phyloP scores from a whole-genome alignment of 1,284 basidiomycete genomes.

The Cryptococcus floricola region DNA sequence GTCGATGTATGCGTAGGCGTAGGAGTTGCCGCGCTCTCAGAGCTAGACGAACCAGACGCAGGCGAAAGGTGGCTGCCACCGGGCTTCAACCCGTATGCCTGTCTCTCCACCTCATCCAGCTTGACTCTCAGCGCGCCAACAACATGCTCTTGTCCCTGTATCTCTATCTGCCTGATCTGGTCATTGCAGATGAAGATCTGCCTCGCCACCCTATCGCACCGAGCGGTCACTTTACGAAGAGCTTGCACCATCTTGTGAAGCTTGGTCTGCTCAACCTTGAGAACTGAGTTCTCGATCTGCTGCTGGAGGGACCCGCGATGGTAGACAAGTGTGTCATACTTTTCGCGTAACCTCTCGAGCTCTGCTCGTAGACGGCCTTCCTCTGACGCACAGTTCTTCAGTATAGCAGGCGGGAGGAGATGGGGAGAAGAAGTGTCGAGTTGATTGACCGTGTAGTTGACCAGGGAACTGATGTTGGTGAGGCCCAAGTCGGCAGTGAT shows the following conservation, averaged over 20 bases:
- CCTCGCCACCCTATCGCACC: slow-evolving; percentile 23
- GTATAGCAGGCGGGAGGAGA: slow-evolving; percentile 8
- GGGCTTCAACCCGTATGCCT: background rate
- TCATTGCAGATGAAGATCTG: slow-evolving; percentile 31
- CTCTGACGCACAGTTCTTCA: slow-evolving; percentile 8
- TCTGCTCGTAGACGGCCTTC: slow-evolving; percentile 11
- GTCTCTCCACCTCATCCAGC: slow-evolving; percentile 1
- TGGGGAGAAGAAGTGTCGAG: background rate
- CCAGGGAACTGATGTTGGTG: background rate
- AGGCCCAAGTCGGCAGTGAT: slow-evolving; percentile 4
- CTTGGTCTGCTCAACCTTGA: slow-evolving; percentile 1
- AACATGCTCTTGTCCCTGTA: slow-evolving; percentile 18
- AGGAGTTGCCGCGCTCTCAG: background rate
- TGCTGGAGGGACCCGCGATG: slow-evolving; percentile 10
- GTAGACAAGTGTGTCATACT: slow-evolving; percentile 7
- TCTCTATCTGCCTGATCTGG: slow-evolving; percentile 27
- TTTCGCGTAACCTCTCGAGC: slow-evolving; percentile 11
- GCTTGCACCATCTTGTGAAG: slow-evolving; percentile 8
- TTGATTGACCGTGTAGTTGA: slow-evolving; percentile 1
- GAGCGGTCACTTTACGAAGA: slow-evolving; percentile 5
- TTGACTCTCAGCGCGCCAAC: slow-evolving; percentile 11
- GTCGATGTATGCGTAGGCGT: background rate
- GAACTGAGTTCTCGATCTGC: slow-evolving; percentile 1
- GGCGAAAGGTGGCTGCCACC: background rate
- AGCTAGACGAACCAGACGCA: background rate